Base-by-base conservation (phyloP, 805 yeast species). In the Jamesozyma piceae region DNA sequence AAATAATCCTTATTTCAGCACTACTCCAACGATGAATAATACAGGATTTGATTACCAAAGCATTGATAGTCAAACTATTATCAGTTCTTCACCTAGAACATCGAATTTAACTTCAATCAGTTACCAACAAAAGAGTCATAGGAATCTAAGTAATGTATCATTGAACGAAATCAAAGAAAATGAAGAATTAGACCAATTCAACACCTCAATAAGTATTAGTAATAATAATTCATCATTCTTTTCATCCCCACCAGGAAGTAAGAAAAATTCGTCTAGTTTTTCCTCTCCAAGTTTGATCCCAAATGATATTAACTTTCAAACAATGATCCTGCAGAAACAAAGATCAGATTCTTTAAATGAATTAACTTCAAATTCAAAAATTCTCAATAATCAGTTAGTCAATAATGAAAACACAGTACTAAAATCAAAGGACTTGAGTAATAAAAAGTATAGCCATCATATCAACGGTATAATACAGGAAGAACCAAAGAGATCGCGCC, bases 101-200 rank as follows among this genome's bases (percentile, higher is more conserved):
- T 32, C 49, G 1, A 41, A 48, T 11, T 24, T 43, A 5, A 41
- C 49, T 24, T 39, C 50, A 11, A 39, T 35, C n/a, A 20, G 21
- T 33, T 6, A 24, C 10, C n/a, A 4, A 14, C 24, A 27, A 5
- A 38, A 35, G 17, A 29, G 33, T 33, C 38, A 31, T 18, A 50
- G 45, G 22, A 52, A 49, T 37, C 21, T 46, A 31, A 61, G 58
- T 43, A 60, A 53, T 36, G 45, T 49, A 1, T 64, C 69, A 1
- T 47, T 64, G 26, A 57, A 56, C 40, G 60, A 62, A 35, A 67
- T 65, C 15, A 52, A 55, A 17, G 68, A 65, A 47, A 63, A 65
- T 44, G 62, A 53, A 36, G 57, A 52, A 43, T 47, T 55, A 2
- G 49, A 44, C 26, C 54, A 54, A 38, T 49, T 48, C 38, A 42